Evolutionary conservation across 352 stramenopile species (phyloP), one percentile per base, ranked within the genome.

Genomic region (Phytophthora sansomeana): DNA sequence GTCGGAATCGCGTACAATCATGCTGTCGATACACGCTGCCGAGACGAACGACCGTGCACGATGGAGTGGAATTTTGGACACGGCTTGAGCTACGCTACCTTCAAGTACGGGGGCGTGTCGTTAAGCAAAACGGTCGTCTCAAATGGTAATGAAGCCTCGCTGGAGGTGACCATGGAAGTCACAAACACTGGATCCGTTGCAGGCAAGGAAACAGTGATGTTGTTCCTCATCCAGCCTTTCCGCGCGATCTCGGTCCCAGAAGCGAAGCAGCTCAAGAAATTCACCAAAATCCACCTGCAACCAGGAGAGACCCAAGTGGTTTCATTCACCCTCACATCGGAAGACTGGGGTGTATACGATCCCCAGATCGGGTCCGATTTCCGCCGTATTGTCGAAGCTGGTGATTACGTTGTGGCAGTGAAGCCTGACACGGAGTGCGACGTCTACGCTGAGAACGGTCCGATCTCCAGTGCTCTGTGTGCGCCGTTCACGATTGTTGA

Each of bases 201-300:
- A 36, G 87, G 87, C n/a, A 90, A 94, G 33, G 86, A 96, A 54
- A 89, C 77, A 0, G 78, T 94, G 35, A 83, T 96, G 61, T 41
- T 96, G 28, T 92, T 97, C 29, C 78, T 96, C 48, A 87, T 81
- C 7, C 85, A 91, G 48, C 78, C 80, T 24, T 85, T 76, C 43
- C 85, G 83, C 21, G 10, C 52, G 26, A 84, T 89, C 24, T 81
- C 83, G 1, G 78, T 93, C 16, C 85, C 88, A 1, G 87, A 95
- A 58, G 78, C 76, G 42, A 96, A 94, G 60, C 78, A 89, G 41
- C 75, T 97, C 7, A 91, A 91, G 57, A 86, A 85, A 48, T 96
- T 96, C 54, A 68, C 63, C 26, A 96, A 96, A 68, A 78, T 97
- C 44, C 47, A 78, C 4, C 54, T 96, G 29, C 28, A 73, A 35